Evolutionary conservation across 352 stramenopile species (phyloP).

Genomic region (Achlya hypogyna): DNA sequence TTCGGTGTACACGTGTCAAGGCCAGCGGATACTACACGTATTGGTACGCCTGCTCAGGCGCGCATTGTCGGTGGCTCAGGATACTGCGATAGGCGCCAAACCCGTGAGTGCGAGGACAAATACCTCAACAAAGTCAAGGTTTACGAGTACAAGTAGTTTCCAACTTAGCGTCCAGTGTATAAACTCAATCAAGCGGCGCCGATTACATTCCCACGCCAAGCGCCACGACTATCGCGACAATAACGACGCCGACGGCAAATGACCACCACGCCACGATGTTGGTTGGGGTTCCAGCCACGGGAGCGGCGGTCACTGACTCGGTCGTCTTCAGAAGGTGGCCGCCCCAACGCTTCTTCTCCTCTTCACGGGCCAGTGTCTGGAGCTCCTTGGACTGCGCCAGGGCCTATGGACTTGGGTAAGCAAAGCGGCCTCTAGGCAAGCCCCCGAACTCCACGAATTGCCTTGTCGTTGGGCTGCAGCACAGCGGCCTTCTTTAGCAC

Average conservation of each 20-base stretch:
- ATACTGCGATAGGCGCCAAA: constrained; percentile 28
- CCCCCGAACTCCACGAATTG: constrained; percentile 43
- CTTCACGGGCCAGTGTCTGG: constrained; percentile 37
- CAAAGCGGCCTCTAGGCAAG: neutral
- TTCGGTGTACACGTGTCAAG: constrained; percentile 72
- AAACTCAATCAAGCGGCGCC: neutral
- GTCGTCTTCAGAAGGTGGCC: constrained; percentile 27
- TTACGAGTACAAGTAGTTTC: constrained; percentile 44
- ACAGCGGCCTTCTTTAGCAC: constrained; percentile 60
- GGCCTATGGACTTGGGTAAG: constrained; percentile 21
- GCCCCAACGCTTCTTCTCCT: constrained; percentile 67
- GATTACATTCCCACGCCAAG: neutral
- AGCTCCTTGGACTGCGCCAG: constrained; percentile 42
- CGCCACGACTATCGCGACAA: no score
- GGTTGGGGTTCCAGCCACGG: neutral
- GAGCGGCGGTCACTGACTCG: neutral
- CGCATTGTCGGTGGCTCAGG: neutral
- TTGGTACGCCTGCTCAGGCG: constrained; percentile 29
- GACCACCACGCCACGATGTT: no score
- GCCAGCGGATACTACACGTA: constrained; percentile 80
- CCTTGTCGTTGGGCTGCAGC: constrained; percentile 53
- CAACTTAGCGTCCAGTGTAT: constrained; percentile 22
- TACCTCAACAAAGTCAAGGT: constrained; percentile 72
- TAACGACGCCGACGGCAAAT: constrained; percentile 27
- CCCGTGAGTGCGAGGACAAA: constrained; percentile 75